A percentile compares a stretch with the other conserved stretches of the same genome.
These are phyloP conservation scores for cucumber (Cucumis sativus) DNA, from an alignment of 306 rosid species.

Conservation along the genomic window DNA sequence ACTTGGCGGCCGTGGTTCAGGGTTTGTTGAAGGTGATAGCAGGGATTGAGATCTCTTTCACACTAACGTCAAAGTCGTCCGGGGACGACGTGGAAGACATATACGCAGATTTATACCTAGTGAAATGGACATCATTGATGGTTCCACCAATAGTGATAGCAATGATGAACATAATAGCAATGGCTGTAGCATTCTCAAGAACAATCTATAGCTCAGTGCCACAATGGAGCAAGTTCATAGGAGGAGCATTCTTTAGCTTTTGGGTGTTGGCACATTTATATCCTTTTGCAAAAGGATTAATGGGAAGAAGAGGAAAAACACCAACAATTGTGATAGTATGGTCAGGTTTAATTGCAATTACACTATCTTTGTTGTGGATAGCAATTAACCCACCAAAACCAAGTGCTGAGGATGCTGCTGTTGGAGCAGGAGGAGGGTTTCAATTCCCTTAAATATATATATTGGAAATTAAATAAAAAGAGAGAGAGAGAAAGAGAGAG, in stretches of 20 bases:
- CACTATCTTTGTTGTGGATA: conserved; percentile 41
- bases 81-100: conserved; percentile 29
- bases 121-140: conserved; percentile 44
- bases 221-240: conserved; percentile 34
- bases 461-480: background rate
- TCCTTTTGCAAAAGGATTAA: conserved; percentile 44
- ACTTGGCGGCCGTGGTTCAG: conserved; percentile 39
- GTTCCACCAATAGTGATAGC: conserved; percentile 44
- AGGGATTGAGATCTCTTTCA: conserved; percentile 45
- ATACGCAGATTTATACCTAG: conserved; percentile 29
- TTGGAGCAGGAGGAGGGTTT: conserved; percentile 14
- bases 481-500: background rate
- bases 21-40: conserved; percentile 39
- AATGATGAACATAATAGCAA: conserved; percentile 29
- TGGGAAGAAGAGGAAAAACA: conserved; percentile 44
- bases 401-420: background rate
- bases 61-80: conserved; percentile 28
- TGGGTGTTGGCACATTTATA: conserved; percentile 51
- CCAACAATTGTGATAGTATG: conserved; percentile 46
- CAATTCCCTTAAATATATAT: conserved; percentile 17
- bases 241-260: conserved; percentile 40
- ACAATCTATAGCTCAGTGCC: conserved; percentile 24
- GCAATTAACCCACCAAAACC: conserved; percentile 23
- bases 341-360: conserved; percentile 45
- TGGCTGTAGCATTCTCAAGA: conserved; percentile 31